Evolutionary conservation across 768 basidiomycete genomes (phyloP).

Genomic region (Serendipita sp.): DNA sequence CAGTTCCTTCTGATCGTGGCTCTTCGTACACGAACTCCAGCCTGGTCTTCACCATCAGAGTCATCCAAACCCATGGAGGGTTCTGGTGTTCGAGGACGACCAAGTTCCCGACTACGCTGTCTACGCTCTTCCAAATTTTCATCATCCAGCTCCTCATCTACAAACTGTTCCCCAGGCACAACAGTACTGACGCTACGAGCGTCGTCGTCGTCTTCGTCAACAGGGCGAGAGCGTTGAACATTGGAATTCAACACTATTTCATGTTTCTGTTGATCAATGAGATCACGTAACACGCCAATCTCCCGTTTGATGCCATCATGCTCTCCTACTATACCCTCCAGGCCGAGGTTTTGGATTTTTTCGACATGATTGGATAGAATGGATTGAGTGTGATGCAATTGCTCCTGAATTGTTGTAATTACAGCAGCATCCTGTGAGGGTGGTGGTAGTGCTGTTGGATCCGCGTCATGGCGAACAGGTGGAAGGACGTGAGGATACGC

Average conservation of each 20-base stretch:
- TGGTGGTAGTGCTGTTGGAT: conserved; percentile 17
- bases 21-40: conserved; percentile 11
- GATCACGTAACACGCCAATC: conserved; percentile 49
- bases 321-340: conserved; percentile 67
- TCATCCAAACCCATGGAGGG: conserved; percentile 47
- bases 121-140: conserved; percentile 17
- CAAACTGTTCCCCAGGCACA: conserved; percentile 28
- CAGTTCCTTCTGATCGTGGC: conserved; percentile 10
- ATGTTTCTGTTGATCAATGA: conserved; percentile 49
- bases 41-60: conserved; percentile 12
- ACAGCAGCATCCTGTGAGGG: conserved; percentile 16
- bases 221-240: conserved; percentile 16
- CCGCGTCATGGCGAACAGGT: conserved; percentile 34
- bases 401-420: conserved; percentile 36
- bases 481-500: conserved; percentile 51
- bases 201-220: conserved; percentile 55
- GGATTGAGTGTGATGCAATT: conserved; percentile 70
- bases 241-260: conserved; percentile 24
- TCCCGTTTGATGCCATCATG: conserved; percentile 74
- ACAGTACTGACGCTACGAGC: conserved; percentile 55
- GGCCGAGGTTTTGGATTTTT: conserved; percentile 47
- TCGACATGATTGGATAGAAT: conserved; percentile 64
- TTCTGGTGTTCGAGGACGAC: conserved; percentile 67
- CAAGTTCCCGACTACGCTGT: conserved; percentile 35
- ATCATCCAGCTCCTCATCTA: conserved; percentile 16